Evolutionary conservation across 768 basidiomycete genomes (phyloP).

Genomic region (Tricholoma furcatifolium): DNA sequence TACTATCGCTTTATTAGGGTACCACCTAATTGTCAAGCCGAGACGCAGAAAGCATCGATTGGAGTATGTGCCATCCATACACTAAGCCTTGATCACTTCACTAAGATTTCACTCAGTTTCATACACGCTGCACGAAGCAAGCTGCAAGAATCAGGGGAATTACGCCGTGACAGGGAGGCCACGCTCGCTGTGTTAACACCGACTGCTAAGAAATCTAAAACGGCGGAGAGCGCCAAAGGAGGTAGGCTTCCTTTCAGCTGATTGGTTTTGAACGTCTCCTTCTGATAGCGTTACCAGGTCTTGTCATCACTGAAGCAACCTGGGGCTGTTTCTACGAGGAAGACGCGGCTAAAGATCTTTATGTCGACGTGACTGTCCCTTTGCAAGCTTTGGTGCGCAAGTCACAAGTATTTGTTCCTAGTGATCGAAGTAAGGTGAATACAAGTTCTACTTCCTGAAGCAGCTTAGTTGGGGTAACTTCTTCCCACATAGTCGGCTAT

Average conservation of each 20-base stretch:
- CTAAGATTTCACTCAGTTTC: conserved; percentile 42
- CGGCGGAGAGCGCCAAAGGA: conserved; percentile 62
- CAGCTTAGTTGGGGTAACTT: neutral
- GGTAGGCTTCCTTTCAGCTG: conserved; percentile 39
- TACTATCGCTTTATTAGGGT: conserved; percentile 43
- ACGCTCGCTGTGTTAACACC: conserved; percentile 64
- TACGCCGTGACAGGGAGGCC: conserved; percentile 62
- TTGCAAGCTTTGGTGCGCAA: conserved; percentile 79
- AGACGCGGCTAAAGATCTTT: conserved; percentile 51
- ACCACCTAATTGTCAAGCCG: conserved; percentile 58
- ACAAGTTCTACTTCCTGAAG: neutral
- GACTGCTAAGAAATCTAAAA: conserved; percentile 59
- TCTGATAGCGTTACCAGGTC: conserved; percentile 42
- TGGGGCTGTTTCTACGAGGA: conserved; percentile 62
- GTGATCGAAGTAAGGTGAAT: conserved; percentile 71
- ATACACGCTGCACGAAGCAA: conserved; percentile 64
- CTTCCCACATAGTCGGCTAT: conserved; percentile 53
- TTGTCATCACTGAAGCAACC: conserved; percentile 72
- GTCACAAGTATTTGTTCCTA: conserved; percentile 77
- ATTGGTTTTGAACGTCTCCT: conserved; percentile 8
- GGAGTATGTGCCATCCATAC: conserved; percentile 37
- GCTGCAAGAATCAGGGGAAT: conserved; percentile 62
- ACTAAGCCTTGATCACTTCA: neutral
- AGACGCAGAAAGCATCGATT: conserved; percentile 51
- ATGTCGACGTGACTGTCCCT: conserved; percentile 77